phyloP scores from a whole-genome alignment of 2,329 filamentous ascomycete genomes.

The Aspergillus udagawae region DNA sequence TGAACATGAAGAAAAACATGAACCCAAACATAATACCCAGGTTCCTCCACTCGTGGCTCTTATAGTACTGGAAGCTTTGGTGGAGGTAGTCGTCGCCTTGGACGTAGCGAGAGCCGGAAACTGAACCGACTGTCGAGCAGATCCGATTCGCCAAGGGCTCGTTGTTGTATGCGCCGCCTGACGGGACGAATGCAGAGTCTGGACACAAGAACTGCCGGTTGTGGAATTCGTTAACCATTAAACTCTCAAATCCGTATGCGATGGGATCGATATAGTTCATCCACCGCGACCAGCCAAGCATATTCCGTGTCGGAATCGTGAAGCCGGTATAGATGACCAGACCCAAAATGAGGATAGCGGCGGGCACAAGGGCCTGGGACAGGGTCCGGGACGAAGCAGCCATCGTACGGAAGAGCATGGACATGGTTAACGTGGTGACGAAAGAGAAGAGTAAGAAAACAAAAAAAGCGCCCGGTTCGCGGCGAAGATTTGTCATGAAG shows the following conservation, averaged over 20 bases:
- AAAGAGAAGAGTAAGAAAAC: constrained; percentile 78
- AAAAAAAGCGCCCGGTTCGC: constrained; percentile 75
- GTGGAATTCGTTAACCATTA: constrained; percentile 81
- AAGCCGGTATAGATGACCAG: constrained; percentile 50
- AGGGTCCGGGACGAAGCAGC: constrained; percentile 69
- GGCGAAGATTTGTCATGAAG: constrained; percentile 79
- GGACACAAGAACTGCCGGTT: constrained; percentile 55
- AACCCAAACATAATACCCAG: constrained; percentile 66
- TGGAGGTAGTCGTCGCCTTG: constrained; percentile 57
- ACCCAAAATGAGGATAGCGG: constrained; percentile 46
- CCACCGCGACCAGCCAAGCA: constrained; percentile 79
- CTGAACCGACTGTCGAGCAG: constrained; percentile 58
- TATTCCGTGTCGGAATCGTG: constrained; percentile 50
- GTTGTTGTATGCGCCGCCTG: constrained; percentile 35
- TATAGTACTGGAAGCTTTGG: constrained; percentile 54
- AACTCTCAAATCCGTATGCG: constrained; percentile 72
- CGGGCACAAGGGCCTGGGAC: constrained; percentile 54
- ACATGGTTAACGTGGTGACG: constrained; percentile 70
- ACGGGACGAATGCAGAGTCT: constrained; percentile 38
- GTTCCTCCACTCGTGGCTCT: constrained; percentile 62
- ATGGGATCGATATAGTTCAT: constrained; percentile 77
- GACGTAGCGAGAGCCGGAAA: constrained; percentile 50
- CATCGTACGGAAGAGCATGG: constrained; percentile 80
- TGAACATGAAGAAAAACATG: constrained; percentile 56
- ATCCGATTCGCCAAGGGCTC: constrained; percentile 40